Evolutionary conservation across 2,329 filamentous ascomycete species (phyloP).

Genomic region (Leptoxyphium fumago): DNA sequence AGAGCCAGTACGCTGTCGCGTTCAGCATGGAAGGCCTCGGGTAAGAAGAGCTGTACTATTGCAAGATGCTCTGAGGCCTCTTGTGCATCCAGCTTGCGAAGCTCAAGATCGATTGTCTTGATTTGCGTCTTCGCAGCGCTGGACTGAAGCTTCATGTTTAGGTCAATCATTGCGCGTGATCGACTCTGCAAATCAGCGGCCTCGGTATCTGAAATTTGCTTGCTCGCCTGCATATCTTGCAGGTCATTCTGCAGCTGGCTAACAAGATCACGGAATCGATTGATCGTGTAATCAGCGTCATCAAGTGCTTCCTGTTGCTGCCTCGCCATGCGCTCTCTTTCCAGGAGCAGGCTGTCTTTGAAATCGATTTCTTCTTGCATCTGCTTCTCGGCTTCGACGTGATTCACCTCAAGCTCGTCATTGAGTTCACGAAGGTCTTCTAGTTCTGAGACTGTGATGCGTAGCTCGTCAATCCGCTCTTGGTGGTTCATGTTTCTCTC

Average conservation of each 20-base stretch:
- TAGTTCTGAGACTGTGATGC: slow-evolving; percentile 68
- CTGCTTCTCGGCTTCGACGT: slow-evolving; percentile 84
- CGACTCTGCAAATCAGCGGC: slow-evolving; percentile 79
- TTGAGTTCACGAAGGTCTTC: slow-evolving; percentile 84
- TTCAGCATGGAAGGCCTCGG: slow-evolving; percentile 67
- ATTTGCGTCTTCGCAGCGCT: slow-evolving; percentile 83
- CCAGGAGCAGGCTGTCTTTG: slow-evolving; percentile 69
- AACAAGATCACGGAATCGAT: slow-evolving; percentile 78
- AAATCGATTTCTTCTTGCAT: slow-evolving; percentile 87
- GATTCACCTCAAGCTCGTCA: slow-evolving; percentile 86
- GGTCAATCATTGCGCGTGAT: slow-evolving; percentile 87
- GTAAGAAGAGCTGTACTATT: slow-evolving; percentile 79
- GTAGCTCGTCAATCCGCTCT: slow-evolving; percentile 71
- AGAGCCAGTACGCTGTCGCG: slow-evolving; percentile 78
- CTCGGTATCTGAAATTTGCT: slow-evolving; percentile 83
- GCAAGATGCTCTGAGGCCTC: slow-evolving; percentile 77
- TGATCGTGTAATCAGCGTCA: slow-evolving; percentile 81
- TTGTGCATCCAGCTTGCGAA: slow-evolving; percentile 73
- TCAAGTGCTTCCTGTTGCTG: slow-evolving; percentile 70
- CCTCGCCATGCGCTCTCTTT: slow-evolving; percentile 56
- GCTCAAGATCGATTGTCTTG: slow-evolving; percentile 85
- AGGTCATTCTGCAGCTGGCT: slow-evolving; percentile 72
- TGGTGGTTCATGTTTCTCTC: slow-evolving; percentile 74
- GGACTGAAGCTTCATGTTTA: slow-evolving; percentile 85
- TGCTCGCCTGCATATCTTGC: slow-evolving; percentile 82